Conservation (phyloP, 768 basidiomycete genomes). For the Russula griseocarnosa region DNA sequence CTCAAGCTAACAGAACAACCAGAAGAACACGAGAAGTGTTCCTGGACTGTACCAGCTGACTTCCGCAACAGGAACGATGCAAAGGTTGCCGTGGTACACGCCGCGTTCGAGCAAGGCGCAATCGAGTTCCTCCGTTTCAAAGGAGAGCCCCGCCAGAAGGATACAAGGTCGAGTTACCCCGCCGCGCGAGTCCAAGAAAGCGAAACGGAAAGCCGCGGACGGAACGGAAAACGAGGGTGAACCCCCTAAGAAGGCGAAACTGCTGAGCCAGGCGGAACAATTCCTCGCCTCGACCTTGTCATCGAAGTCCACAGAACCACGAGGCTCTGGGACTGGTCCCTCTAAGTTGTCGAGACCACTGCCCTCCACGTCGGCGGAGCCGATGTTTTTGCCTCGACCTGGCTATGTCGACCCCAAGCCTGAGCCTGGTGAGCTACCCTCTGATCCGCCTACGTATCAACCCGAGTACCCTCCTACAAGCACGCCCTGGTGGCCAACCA, state of each 20-base stretch:
- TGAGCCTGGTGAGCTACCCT: constrained; percentile 15
- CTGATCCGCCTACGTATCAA: constrained; percentile 1
- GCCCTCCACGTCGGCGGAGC: background rate
- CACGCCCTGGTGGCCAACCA: background rate
- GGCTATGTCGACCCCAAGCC: constrained; percentile 25
- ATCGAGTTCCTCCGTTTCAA: constrained; percentile 58
- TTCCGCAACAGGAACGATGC: constrained; percentile 61
- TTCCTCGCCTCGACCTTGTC: constrained; percentile 3
- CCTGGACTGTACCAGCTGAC: constrained; percentile 45
- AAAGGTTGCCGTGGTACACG: constrained; percentile 50
- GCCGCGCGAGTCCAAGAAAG: constrained; percentile 23
- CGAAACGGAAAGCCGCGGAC: constrained; percentile 29
- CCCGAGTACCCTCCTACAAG: background rate
- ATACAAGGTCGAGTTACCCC: constrained; percentile 38
- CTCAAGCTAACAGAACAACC: constrained; percentile 40
- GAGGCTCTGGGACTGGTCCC: background rate
- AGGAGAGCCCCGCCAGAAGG: constrained; percentile 43
- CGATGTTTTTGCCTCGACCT: constrained; percentile 23
- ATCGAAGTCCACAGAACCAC: background rate
- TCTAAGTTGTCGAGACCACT: background rate
- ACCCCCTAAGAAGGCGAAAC: constrained; percentile 5
- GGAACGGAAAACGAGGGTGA: background rate
- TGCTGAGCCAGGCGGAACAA: constrained; percentile 11
- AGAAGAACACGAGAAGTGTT: constrained; percentile 37
- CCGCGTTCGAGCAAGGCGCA: constrained; percentile 52